A percentile compares a stretch with the other conserved stretches of the same genome.
Evolutionary conservation across 2,329 filamentous ascomycete species (phyloP).

Genomic region (Helotiales sp.): DNA sequence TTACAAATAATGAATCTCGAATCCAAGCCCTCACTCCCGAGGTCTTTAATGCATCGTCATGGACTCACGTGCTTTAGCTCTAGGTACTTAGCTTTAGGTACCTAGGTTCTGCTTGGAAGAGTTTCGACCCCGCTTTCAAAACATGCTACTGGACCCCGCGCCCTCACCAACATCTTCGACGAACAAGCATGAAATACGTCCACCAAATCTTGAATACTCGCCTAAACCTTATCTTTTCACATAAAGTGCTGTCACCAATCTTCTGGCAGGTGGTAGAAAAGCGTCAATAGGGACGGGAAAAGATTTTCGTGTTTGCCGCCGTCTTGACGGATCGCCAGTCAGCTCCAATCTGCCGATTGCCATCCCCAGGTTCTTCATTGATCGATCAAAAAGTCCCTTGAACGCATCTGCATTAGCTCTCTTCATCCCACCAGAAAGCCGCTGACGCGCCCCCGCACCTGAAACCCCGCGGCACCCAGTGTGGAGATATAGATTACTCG

Average conservation of each 20-base stretch:
- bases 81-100: too few species aligned
- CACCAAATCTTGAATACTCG: background rate
- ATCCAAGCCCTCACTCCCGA: too few species aligned
- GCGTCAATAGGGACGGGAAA: background rate
- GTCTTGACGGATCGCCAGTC: background rate
- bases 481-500: background rate
- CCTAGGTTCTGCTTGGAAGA: too few species aligned
- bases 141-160: too few species aligned
- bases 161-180: background rate
- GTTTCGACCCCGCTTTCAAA: too few species aligned
- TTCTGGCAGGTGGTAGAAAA: background rate
- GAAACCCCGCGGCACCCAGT: background rate
- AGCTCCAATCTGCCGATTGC: background rate
- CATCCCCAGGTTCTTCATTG: background rate
- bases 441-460: conserved; percentile 1
- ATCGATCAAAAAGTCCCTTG: background rate
- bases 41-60: too few species aligned
- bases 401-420: conserved; percentile 6
- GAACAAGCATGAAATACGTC: background rate
- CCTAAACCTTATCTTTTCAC: background rate
- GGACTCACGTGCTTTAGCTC: too few species aligned
- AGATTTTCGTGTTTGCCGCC: background rate
- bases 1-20: too few species aligned
- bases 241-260: background rate
- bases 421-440: background rate